These are phyloP conservation scores for Nannochloropsis gaditana DNA, from an alignment of 108 stramenopile species.

Conservation along the genomic window DNA sequence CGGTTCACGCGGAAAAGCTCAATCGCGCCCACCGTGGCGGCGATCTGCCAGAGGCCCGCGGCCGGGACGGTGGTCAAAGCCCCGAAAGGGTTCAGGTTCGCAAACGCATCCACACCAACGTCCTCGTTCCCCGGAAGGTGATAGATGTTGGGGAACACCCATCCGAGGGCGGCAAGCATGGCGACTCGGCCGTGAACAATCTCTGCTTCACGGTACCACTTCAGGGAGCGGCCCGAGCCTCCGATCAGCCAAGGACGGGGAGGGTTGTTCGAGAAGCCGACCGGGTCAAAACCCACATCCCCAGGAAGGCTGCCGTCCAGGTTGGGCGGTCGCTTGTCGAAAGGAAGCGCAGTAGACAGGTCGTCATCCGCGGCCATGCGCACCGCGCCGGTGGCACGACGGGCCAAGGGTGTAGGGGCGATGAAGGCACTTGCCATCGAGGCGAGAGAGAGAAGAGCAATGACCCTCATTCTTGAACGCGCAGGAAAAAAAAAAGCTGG, in stretches of 20 bases:
- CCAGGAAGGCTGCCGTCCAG: slow-evolving; percentile 83
- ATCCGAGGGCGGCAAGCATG: slow-evolving; percentile 89
- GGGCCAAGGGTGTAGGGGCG: slow-evolving; percentile 12
- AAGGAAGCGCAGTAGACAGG: slow-evolving; percentile 36
- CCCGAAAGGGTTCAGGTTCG: slow-evolving; percentile 79
- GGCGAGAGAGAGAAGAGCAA: slow-evolving; percentile 10
- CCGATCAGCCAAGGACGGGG: slow-evolving; percentile 60
- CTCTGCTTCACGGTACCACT: slow-evolving; percentile 94
- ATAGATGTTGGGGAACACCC: slow-evolving; percentile 84
- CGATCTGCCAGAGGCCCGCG: slow-evolving; percentile 74
- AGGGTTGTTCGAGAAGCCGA: slow-evolving; percentile 84
- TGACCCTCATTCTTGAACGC: background rate
- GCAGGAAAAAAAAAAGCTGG: background rate
- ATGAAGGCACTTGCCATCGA: slow-evolving; percentile 12
- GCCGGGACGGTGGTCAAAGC: slow-evolving; percentile 72
- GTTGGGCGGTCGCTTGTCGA: slow-evolving; percentile 43
- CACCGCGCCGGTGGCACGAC: slow-evolving; percentile 1
- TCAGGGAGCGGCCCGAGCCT: slow-evolving; percentile 40
- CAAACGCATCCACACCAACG: slow-evolving; percentile 83
- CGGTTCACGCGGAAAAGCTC: slow-evolving; percentile 75
- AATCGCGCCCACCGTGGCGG: slow-evolving; percentile 68
- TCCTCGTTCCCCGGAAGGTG: slow-evolving; percentile 84
- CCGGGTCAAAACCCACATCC: slow-evolving; percentile 92
- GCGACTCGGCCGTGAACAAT: slow-evolving; percentile 93
- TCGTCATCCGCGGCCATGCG: slow-evolving; percentile 37